Conservation (phyloP, 805 yeast genomes). For the Osmozyma mogii region DNA sequence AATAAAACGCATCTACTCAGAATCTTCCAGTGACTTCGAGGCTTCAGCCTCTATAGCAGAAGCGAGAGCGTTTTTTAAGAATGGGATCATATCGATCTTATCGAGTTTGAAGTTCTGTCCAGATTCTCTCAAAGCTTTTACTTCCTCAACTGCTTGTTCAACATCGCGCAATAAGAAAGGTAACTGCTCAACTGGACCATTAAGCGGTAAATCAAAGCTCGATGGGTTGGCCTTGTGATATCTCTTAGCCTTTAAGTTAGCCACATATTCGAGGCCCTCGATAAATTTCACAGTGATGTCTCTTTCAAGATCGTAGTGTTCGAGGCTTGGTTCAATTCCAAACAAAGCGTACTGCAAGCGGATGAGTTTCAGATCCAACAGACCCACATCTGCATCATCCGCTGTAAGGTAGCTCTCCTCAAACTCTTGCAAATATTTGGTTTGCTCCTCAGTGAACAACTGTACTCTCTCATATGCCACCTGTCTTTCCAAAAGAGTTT, state of each 20-base stretch:
- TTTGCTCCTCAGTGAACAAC: constrained; percentile 36
- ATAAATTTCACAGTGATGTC: constrained; percentile 44
- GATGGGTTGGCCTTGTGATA: constrained; percentile 19
- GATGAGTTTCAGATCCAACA: constrained; percentile 59
- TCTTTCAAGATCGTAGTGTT: constrained; percentile 47
- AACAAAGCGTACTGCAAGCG: constrained; percentile 77
- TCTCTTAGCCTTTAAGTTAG: constrained; percentile 54
- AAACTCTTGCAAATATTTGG: constrained; percentile 49
- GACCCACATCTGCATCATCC: constrained; percentile 44
- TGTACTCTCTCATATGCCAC: constrained; percentile 58
- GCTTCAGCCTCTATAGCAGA: constrained; percentile 8
- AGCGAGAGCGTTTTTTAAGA: constrained; percentile 25
- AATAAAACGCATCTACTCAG: too few relatives aligned
- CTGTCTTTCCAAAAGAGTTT: constrained; percentile 81
- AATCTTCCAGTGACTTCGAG: too few relatives aligned
- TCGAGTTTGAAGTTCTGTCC: constrained; percentile 22
- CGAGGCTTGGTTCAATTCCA: constrained; percentile 69
- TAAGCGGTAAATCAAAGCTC: constrained; percentile 24
- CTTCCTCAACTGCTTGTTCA: constrained; percentile 37
- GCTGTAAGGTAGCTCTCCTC: constrained; percentile 46
- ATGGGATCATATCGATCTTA: constrained; percentile 34
- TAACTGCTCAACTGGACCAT: constrained; percentile 32
- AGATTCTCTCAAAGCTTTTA: constrained; percentile 40
- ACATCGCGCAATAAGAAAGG: constrained; percentile 30
- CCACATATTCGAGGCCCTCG: constrained; percentile 61